A percentile compares a stretch with the other conserved stretches of the same genome.
Conservation (phyloP, 768 basidiomycete genomes). For the Hebeloma cylindrosporum region DNA sequence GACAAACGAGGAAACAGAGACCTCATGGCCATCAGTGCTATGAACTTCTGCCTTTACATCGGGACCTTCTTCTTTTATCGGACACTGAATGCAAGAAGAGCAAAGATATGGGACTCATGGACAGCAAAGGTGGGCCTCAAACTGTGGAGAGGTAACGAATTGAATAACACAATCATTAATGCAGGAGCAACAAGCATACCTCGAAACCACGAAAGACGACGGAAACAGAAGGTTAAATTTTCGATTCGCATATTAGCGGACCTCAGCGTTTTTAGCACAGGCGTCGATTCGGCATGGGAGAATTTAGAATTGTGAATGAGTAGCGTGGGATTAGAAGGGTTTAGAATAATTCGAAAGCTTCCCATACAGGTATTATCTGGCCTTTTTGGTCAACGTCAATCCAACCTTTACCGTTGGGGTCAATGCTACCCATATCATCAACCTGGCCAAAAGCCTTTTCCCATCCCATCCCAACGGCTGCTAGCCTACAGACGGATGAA, state of each 20-base stretch:
- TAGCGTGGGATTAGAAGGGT: background rate
- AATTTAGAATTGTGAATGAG: background rate
- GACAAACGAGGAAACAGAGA: slow-evolving; percentile 60
- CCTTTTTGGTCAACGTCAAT: slow-evolving; percentile 66
- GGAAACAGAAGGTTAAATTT: slow-evolving; percentile 64
- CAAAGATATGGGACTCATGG: slow-evolving; percentile 52
- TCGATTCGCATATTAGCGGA: slow-evolving; percentile 53
- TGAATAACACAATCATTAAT: background rate
- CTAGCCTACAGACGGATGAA: slow-evolving; percentile 58
- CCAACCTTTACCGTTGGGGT: slow-evolving; percentile 51
- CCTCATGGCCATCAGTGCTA: slow-evolving; percentile 52
- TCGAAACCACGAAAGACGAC: slow-evolving; percentile 59
- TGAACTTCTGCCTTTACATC: slow-evolving; percentile 55
- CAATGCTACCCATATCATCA: slow-evolving; percentile 45
- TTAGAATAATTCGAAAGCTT: slow-evolving; percentile 54
- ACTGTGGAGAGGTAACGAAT: background rate
- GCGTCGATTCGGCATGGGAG: background rate
- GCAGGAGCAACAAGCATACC: slow-evolving; percentile 57
- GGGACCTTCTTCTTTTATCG: slow-evolving; percentile 57
- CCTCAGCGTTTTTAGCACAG: background rate
- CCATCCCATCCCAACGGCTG: slow-evolving; percentile 66
- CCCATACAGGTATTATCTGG: slow-evolving; percentile 55
- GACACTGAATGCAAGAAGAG: slow-evolving; percentile 45
- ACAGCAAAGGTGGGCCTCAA: slow-evolving; percentile 39
- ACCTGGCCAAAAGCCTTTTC: slow-evolving; percentile 58